Base-by-base conservation (phyloP, 331 rosid species). In the Quercus phellos region DNA sequence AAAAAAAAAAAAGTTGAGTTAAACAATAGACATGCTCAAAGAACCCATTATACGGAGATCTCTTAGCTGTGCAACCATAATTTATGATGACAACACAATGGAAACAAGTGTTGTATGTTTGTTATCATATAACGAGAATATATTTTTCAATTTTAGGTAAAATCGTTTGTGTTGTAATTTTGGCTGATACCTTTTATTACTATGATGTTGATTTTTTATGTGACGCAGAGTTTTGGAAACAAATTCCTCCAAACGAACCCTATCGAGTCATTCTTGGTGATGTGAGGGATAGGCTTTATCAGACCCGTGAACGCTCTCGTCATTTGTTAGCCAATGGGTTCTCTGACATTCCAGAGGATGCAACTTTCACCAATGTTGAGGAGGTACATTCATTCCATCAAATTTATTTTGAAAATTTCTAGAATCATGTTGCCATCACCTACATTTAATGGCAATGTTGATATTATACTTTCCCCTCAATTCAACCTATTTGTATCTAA, bases 281-380 rank as follows among this genome's bases (percentile, higher is more conserved):
- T 8, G 89, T 95, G 72, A 90, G 99, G 81, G 98, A 95, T 72
- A 95, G 87, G 90, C 99, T 95, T 42, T 95, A 95, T 79, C 87
- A 89, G 56, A 95, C 99, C 13, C 99, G 99, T 34, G 99, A 95
- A 73, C 97, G 96, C 22, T 89, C 96, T 75, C 99, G 99, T 74
- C 89, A 91, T 86, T 78, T 95, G 80, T 87, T 95, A 50, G 88
- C 97, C 74, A 59, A 83, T 63, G 99, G 99, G 7, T 70, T 84
- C 81, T 95, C 97, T 59, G 99, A 95, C 24, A 91, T 95, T 80
- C 93, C 99, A 2, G 99, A 93, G 87, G 99, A 93, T 53, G 90
- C 91, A 74, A 79, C 96, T 66, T 91, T 93, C 85, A 87, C 93
- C 71, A 83, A 85, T 85, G 90, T 93, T 74, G 99, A 95, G 82